Conservation (phyloP, 164 flowering plant species). For the Amborella trichopoda region DNA sequence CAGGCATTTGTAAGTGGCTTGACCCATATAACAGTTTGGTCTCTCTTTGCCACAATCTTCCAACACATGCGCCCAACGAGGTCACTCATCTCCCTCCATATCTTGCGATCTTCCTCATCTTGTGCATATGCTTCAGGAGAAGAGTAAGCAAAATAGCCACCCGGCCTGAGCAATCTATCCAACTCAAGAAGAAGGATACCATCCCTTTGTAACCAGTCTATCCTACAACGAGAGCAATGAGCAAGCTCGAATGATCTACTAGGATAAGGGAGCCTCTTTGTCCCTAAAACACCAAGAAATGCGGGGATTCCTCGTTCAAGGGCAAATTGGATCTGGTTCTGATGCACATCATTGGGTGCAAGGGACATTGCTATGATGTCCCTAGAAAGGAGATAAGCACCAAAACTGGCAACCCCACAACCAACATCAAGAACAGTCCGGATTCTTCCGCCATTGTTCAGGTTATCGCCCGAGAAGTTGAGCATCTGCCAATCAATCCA, state of each 20-base stretch:
- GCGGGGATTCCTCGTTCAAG: slow-evolving; percentile 94
- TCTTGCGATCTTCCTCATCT: slow-evolving; percentile 78
- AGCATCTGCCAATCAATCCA: slow-evolving; percentile 79
- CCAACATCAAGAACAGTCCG: slow-evolving; percentile 89
- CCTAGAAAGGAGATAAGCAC: slow-evolving; percentile 72
- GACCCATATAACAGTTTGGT: slow-evolving; percentile 88
- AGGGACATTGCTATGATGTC: slow-evolving; percentile 73
- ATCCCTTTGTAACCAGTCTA: slow-evolving; percentile 93
- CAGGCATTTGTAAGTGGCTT: slow-evolving; percentile 85
- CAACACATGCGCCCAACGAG: slow-evolving; percentile 92
- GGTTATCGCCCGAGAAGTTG: slow-evolving; percentile 42
- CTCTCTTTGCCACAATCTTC: slow-evolving; percentile 62
- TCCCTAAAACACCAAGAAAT: slow-evolving; percentile 82
- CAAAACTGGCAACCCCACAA: slow-evolving; percentile 94
- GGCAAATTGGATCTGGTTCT: slow-evolving; percentile 95
- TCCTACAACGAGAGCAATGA: slow-evolving; percentile 91
- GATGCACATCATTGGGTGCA: slow-evolving; percentile 94
- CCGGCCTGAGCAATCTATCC: slow-evolving; percentile 83
- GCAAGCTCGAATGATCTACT: slow-evolving; percentile 94
- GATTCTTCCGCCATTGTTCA: slow-evolving; percentile 64
- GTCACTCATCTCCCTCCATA: slow-evolving; percentile 84
- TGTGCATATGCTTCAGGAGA: slow-evolving; percentile 97
- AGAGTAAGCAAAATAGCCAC: slow-evolving; percentile 92
- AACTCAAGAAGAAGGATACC: slow-evolving; percentile 89
- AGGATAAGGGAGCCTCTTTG: slow-evolving; percentile 84